phyloP scores from a whole-genome alignment of 1,284 basidiomycete species.

The Ustanciosporium gigantosporum region DNA sequence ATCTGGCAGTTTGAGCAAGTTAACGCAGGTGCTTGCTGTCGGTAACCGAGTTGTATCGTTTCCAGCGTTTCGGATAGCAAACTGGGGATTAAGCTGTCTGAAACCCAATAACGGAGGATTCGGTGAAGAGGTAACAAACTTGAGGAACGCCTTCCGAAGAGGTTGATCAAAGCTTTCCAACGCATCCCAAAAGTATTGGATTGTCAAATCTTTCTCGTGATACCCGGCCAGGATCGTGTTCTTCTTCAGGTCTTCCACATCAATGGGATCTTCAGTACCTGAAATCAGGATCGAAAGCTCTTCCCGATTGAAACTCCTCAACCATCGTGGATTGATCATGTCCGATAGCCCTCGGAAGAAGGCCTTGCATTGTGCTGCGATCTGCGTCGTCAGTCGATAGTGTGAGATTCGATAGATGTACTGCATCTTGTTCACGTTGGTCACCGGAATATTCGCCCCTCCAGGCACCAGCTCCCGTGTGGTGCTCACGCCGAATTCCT shows the following conservation, averaged over 20 bases:
- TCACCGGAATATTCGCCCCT: constrained; percentile 83
- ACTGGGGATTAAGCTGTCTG: constrained; percentile 52
- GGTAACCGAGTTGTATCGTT: constrained; percentile 54
- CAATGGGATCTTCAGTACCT: constrained; percentile 55
- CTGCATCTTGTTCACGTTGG: constrained; percentile 81
- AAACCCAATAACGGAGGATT: constrained; percentile 59
- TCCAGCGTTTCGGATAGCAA: constrained; percentile 51
- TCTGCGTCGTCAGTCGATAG: constrained; percentile 85
- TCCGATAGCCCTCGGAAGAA: constrained; percentile 63
- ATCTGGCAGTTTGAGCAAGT: constrained; percentile 57
- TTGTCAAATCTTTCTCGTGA: constrained; percentile 54
- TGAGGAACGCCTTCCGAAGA: constrained; percentile 46
- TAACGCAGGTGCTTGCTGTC: constrained; percentile 58
- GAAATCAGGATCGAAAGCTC: constrained; percentile 54
- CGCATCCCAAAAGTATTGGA: constrained; percentile 57
- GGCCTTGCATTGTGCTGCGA: constrained; percentile 74
- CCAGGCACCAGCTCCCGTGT: constrained; percentile 80
- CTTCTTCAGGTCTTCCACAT: constrained; percentile 50
- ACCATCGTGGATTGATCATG: constrained; percentile 59
- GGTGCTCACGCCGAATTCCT: constrained; percentile 86
- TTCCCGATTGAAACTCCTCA: constrained; percentile 55
- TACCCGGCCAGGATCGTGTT: constrained; percentile 55
- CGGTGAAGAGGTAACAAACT: constrained; percentile 59
- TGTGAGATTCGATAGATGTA: constrained; percentile 87
- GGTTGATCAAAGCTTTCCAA: constrained; percentile 46